phyloP scores from a whole-genome alignment of 768 basidiomycete genomes.

The Mycena filopes region DNA sequence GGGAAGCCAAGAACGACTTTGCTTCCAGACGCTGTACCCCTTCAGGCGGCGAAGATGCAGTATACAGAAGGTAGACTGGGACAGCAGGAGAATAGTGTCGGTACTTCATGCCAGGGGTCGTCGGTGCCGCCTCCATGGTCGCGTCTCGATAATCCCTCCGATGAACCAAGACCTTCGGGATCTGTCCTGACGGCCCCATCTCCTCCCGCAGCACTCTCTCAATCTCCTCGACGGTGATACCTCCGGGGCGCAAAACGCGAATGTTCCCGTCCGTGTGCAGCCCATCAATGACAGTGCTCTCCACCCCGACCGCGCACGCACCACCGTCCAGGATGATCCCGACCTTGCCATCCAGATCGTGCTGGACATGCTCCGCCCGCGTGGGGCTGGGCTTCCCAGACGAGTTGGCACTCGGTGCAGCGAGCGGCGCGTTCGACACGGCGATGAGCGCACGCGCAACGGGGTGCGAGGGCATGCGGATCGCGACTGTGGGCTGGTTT shows the following conservation, averaged over 20 bases:
- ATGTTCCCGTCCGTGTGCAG: slow-evolving; percentile 78
- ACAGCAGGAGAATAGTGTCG: slow-evolving; percentile 94
- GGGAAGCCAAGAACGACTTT: slow-evolving; percentile 53
- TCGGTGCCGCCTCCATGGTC: slow-evolving; percentile 80
- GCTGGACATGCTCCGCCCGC: slow-evolving; percentile 82
- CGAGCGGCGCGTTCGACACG: slow-evolving; percentile 76
- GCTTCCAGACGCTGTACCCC: slow-evolving; percentile 43
- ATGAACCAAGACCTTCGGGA: slow-evolving; percentile 79
- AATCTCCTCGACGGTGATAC: slow-evolving; percentile 91
- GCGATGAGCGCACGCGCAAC: slow-evolving; percentile 92
- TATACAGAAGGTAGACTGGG: slow-evolving; percentile 81
- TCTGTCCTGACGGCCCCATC: slow-evolving; percentile 39
- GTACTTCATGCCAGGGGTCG: slow-evolving; percentile 99
- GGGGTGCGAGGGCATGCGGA: slow-evolving; percentile 95
- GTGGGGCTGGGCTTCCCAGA: slow-evolving; percentile 97
- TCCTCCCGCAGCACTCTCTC: slow-evolving; percentile 64
- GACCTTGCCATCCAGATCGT: slow-evolving; percentile 82
- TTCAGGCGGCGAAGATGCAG: slow-evolving; percentile 54
- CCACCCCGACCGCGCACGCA: slow-evolving; percentile 87
- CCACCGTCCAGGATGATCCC: slow-evolving; percentile 93
- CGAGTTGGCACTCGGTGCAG: slow-evolving; percentile 95
- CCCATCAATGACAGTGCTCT: slow-evolving; percentile 96
- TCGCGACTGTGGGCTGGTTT: slow-evolving; percentile 81
- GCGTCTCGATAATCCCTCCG: slow-evolving; percentile 80
- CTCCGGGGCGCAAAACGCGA: slow-evolving; percentile 90